A percentile compares a stretch with the other conserved stretches of the same genome.
Conservation (phyloP, 75 land plant species). For the Isoetes taiwanensis region DNA sequence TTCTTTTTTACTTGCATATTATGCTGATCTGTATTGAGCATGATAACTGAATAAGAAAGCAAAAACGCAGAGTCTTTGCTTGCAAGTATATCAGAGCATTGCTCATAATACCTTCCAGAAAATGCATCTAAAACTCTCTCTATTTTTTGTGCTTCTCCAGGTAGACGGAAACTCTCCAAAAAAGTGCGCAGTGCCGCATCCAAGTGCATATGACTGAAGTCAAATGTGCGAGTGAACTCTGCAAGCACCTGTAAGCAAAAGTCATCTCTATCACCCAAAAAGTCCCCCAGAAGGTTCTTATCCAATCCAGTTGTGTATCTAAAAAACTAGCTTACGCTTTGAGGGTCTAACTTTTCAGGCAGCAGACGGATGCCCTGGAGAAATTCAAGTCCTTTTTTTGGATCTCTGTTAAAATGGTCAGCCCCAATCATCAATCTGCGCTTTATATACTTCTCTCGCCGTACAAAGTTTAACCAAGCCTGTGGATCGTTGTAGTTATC, state of each 20-base stretch:
- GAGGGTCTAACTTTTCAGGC: constrained; percentile 91
- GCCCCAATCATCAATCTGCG: constrained; percentile 93
- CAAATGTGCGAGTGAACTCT: constrained; percentile 92
- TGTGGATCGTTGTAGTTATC: constrained; percentile 59
- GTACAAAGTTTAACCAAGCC: constrained; percentile 79
- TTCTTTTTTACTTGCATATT: constrained; percentile 90
- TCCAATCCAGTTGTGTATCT: constrained; percentile 91
- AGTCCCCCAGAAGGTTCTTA: constrained; percentile 87
- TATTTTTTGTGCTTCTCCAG: constrained; percentile 97
- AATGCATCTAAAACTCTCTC: constrained; percentile 97
- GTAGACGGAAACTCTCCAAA: constrained; percentile 83
- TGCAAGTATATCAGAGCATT: constrained; percentile 58
- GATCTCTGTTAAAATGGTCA: constrained; percentile 93
- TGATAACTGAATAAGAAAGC: constrained; percentile 78
- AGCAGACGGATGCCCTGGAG: constrained; percentile 83
- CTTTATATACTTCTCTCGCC: constrained; percentile 72
- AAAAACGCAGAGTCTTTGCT: constrained; percentile 89
- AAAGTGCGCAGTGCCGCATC: constrained; percentile 83
- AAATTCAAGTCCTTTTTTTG: constrained; percentile 92
- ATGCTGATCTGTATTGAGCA: constrained; percentile 98
- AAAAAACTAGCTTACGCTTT: constrained; percentile 87
- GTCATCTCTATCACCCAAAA: constrained; percentile 92
- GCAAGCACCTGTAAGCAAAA: constrained; percentile 87
- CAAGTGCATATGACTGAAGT: constrained; percentile 80
- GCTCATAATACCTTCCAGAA: constrained; percentile 88